phyloP scores from a whole-genome alignment of 208 protist genomes.

The Acanthamoeba castellanii region DNA sequence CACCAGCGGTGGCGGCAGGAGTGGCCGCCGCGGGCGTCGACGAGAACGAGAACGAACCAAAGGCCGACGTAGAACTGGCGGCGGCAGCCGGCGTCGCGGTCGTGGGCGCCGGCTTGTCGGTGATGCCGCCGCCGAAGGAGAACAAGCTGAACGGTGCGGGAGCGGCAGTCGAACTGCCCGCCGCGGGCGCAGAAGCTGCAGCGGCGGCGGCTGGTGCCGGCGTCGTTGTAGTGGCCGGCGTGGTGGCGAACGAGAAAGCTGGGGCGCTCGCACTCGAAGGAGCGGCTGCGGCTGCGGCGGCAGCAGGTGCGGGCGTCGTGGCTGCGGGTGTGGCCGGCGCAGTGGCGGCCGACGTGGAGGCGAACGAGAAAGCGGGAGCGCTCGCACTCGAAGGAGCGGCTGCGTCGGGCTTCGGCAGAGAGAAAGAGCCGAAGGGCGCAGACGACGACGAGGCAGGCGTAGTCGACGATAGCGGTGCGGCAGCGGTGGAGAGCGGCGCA shows the following conservation, averaged over 20 bases:
- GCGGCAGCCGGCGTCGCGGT: background rate
- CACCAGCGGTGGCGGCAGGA: background rate
- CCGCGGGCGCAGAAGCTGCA: background rate
- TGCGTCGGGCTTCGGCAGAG: background rate
- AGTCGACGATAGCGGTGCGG: background rate
- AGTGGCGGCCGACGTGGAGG: background rate
- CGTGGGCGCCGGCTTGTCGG: background rate
- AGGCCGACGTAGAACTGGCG: background rate
- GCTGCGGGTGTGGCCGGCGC: too few species aligned
- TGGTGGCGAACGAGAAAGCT: background rate
- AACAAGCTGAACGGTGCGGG: background rate
- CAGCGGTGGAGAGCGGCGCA: background rate
- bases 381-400: background rate
- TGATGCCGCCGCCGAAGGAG: background rate
- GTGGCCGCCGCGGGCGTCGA: background rate
- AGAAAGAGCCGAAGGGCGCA: background rate
- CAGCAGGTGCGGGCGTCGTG: background rate
- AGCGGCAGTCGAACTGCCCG: background rate
- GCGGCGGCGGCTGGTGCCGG: background rate
- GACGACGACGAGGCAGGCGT: background rate
- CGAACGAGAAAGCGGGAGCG: background rate
- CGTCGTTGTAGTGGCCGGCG: background rate
- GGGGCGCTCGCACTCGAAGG: background rate
- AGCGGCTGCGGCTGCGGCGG: background rate
- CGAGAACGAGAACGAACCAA: constrained; percentile 5